Evolutionary conservation across 345 rosid genomes (phyloP), one percentile per base, ranked within the genome.

Genomic region (Fremontodendron californicum): DNA sequence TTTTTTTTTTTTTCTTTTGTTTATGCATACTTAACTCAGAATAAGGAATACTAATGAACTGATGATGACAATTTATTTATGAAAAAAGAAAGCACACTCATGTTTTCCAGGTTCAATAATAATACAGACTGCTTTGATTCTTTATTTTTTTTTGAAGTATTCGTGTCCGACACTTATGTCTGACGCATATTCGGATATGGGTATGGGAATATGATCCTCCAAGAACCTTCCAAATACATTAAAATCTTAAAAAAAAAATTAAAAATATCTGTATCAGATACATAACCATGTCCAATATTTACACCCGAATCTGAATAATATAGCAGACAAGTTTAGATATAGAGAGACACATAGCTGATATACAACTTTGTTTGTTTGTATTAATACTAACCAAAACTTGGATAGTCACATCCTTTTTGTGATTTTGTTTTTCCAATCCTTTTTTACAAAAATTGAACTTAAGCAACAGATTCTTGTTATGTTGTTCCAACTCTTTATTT

Each of bases 311-410:
- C n/a, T n/a, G n/a, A n/a, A n/a, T n/a, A n/a, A n/a, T n/a, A n/a
- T n/a, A n/a, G n/a, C n/a, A n/a, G n/a, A n/a, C n/a, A n/a, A n/a
- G n/a, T n/a, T n/a, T n/a, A n/a, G n/a, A n/a, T 71, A 52, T 68
- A 80, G 48, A 73, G 39, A 61, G 39, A 21, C 19, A 29, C 9
- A n/a, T n/a, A 61, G 13, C 2, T 25, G 35, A 35, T 70, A 66
- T 61, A 51, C 45, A 27, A 65, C 37, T 68, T 75, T 78, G 9
- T 68, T 67, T 23, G 29, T 31, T 29, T 71, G 75, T 77, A 75
- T n/a, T 61, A 52, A 69, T 76, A 69, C 63, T 78, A 55, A 70
- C 64, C 78, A 78, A 64, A 78, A 83, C 75, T 64, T 64, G 65
- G 84, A 71, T 57, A 65, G 43, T 3, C 49, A 66, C 45, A 46